Evolutionary conservation across 331 rosid species (phyloP), one percentile per base, ranked within the genome.

Genomic region (Pyrus hybrid): DNA sequence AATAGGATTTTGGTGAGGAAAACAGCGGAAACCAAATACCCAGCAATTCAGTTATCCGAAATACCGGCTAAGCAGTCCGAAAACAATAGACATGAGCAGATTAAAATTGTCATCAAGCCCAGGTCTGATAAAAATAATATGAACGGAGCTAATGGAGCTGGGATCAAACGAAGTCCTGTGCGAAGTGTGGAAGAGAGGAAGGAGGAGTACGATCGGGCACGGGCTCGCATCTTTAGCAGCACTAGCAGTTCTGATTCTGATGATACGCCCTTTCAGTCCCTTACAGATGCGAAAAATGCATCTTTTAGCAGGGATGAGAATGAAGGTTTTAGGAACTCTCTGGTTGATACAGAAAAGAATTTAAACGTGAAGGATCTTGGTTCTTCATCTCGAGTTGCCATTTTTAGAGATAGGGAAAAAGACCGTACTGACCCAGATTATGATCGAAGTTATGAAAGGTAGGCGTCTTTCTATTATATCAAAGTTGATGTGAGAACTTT

Each of bases 351-450:
- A 21, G 95, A 88, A 67, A 89, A 81, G 53, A 79, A 2, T 77
- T 17, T 66, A n/a, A 61, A 43, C 77, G 72, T 85, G 61, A 86
- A 84, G 68, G 98, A 89, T 68, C 53, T 43, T 35, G 77, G 81
- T 77, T 54, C 78, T 57, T 73, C 85, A 25, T 84, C 88, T 80
- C 96, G 92, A 76, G 98, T 93, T 83, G 98, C 97, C 90, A 93
- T 91, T 75, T 73, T 91, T 83, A 86, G 97, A 71, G 96, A 93
- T 63, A 85, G 96, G 88, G 93, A 91, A 85, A 93, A 93, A 86
- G 98, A 91, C 66, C 92, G 91, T 35, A 88, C 82, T n/a, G 98
- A 93, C 80, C 97, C 98, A 28, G 97, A 93, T 84, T 93, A 93
- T 88, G 97, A 93, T 76, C 88, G 97, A 65, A 93, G 88, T 82